A percentile compares a stretch with the other conserved stretches of the same genome.
phyloP scores from a whole-genome alignment of 139 green algal species.

The Micromonas pusilla region DNA sequence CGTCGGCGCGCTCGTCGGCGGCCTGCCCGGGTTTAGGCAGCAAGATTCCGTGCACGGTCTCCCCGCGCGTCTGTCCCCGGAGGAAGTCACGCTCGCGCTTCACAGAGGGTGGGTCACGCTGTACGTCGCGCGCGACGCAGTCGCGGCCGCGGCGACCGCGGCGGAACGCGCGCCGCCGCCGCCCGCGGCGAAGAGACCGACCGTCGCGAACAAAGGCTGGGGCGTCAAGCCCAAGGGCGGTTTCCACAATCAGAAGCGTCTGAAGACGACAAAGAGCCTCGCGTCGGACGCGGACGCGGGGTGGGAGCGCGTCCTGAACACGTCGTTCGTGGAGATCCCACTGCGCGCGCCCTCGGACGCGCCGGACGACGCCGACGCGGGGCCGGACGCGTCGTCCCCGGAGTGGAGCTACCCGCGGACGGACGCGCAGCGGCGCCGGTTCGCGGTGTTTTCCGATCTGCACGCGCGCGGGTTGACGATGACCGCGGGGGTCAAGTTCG shows the following conservation, averaged over 20 bases:
- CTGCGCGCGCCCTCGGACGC: neutral
- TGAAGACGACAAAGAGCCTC: neutral
- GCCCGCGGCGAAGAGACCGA: neutral
- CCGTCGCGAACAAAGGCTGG: neutral
- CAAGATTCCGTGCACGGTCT: neutral
- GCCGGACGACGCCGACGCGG: neutral
- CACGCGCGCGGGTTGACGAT: conserved; percentile 29
- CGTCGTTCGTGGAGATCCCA: neutral
- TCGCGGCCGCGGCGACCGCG: neutral
- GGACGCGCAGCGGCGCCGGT: neutral
- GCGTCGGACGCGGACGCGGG: neutral
- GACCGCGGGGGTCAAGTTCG: conserved; percentile 37
- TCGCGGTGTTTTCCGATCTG: conserved; percentile 33
- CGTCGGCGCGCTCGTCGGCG: neutral
- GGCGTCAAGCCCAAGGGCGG: neutral
- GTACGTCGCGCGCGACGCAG: neutral
- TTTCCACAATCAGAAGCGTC: no score
- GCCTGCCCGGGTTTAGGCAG: neutral
- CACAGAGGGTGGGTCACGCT: neutral
- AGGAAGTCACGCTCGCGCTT: neutral
- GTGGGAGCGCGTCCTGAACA: neutral
- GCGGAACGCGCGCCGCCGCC: neutral
- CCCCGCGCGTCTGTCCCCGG: neutral
- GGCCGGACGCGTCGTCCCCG: neutral
- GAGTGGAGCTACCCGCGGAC: conserved; percentile 14